These are phyloP conservation scores for Astragalus glycyphyllos DNA, from an alignment of 306 rosid species.

Conservation along the genomic window DNA sequence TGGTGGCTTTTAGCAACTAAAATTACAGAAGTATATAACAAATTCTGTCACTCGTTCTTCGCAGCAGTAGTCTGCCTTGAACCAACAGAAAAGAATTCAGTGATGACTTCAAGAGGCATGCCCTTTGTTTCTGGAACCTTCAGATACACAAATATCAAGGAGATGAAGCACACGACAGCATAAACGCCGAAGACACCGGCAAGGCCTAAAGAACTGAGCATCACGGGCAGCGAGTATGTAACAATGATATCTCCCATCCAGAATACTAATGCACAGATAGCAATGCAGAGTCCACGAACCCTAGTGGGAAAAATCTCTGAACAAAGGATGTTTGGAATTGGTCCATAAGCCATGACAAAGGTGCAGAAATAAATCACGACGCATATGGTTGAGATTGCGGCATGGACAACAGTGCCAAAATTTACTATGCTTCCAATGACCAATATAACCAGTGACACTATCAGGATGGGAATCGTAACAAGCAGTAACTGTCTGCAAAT, in stretches of 20 bases:
- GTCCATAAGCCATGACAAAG: slow-evolving; percentile 79
- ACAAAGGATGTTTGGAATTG: slow-evolving; percentile 81
- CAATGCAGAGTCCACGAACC: slow-evolving; percentile 87
- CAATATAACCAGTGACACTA: slow-evolving; percentile 60
- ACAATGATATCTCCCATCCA: slow-evolving; percentile 78
- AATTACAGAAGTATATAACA: slow-evolving; percentile 33
- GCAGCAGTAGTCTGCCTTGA: slow-evolving; percentile 57
- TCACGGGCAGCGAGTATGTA: slow-evolving; percentile 67
- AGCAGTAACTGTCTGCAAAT: slow-evolving; percentile 70
- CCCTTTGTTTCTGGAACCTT: slow-evolving; percentile 93
- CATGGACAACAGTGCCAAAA: slow-evolving; percentile 57
- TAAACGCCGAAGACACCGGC: slow-evolving; percentile 68
- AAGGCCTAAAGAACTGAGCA: slow-evolving; percentile 68
- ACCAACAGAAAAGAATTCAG: slow-evolving; percentile 76
- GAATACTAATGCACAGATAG: slow-evolving; percentile 69
- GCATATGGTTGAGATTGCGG: slow-evolving; percentile 67
- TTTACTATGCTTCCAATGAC: slow-evolving; percentile 50
- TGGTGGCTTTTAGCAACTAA: slow-evolving; percentile 19
- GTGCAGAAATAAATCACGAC: slow-evolving; percentile 67
- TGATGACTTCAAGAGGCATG: slow-evolving; percentile 90
- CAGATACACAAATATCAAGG: slow-evolving; percentile 69
- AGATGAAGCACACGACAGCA: slow-evolving; percentile 64
- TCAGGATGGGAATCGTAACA: slow-evolving; percentile 70
- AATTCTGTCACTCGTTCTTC: slow-evolving; percentile 51
- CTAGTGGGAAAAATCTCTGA: slow-evolving; percentile 82